Evolutionary conservation across 2,329 filamentous ascomycete species (phyloP).

Genomic region (Fusarium protoensiforme): DNA sequence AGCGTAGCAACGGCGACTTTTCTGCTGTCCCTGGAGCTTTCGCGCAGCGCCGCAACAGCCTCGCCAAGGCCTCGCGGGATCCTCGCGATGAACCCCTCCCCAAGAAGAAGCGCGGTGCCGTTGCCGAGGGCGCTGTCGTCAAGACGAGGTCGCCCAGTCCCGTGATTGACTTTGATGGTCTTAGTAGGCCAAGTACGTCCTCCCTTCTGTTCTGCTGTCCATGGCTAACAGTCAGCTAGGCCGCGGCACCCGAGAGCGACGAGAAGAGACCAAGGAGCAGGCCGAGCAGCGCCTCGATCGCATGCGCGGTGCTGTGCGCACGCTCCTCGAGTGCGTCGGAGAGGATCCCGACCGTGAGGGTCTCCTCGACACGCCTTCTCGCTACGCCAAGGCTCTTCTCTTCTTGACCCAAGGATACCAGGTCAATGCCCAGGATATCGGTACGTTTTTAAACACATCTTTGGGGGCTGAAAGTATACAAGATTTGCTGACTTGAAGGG

Average conservation of each 20-base stretch:
- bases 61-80: conserved; percentile 71
- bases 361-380: conserved; percentile 76
- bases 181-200: conserved; percentile 66
- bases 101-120: conserved; percentile 53
- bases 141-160: conserved; percentile 58
- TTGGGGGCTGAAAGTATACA: neutral
- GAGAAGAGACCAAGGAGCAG: conserved; percentile 62
- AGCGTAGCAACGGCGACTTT: conserved; percentile 21
- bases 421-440: conserved; percentile 89
- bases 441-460: neutral
- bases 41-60: conserved; percentile 61
- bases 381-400: conserved; percentile 95
- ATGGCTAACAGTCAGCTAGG: conserved; percentile 51
- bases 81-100: conserved; percentile 64
- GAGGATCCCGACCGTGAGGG: conserved; percentile 75
- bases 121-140: conserved; percentile 24
- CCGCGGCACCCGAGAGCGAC: conserved; percentile 71
- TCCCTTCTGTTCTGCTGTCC: neutral
- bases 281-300: conserved; percentile 64
- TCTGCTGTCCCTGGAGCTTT: conserved; percentile 47
- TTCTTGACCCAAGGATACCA: conserved; percentile 98
- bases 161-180: conserved; percentile 70
- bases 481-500: neutral
- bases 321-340: conserved; percentile 75
- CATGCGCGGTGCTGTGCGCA: conserved; percentile 71